A percentile compares a stretch with the other conserved stretches of the same genome.
Evolutionary conservation across 257 asterid genomes (phyloP).

Genomic region (Anisodus acutangulus): DNA sequence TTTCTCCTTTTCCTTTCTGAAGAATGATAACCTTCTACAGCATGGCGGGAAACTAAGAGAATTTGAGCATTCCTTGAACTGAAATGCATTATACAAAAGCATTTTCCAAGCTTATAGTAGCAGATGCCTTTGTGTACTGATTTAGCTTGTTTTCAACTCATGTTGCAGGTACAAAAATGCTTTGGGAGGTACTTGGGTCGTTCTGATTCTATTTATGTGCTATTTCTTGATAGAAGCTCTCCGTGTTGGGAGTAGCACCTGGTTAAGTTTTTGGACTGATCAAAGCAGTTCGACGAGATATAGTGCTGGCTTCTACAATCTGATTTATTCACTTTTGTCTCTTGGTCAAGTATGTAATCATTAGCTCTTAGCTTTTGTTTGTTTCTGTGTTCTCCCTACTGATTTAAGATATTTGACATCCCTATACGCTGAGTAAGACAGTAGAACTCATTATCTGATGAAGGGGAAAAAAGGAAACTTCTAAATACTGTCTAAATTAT

Average conservation of each 20-base stretch:
- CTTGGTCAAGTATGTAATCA: conserved; percentile 66
- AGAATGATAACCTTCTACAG: neutral
- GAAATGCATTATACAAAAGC: neutral
- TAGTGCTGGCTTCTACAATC: conserved; percentile 70
- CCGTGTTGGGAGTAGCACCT: conserved; percentile 87
- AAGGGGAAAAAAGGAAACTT: neutral
- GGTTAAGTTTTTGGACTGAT: conserved; percentile 93
- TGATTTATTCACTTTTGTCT: conserved; percentile 67
- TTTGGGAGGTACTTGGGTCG: conserved; percentile 90
- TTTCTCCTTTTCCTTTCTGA: neutral
- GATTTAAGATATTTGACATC: conserved; percentile 16
- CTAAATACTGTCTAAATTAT: conserved; percentile 20
- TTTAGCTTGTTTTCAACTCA: conserved; percentile 27
- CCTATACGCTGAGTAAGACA: neutral
- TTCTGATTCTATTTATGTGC: conserved; percentile 65
- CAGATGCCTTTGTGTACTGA: conserved; percentile 21
- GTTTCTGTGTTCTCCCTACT: conserved; percentile 25
- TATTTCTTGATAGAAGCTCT: conserved; percentile 67
- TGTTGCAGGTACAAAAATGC: conserved; percentile 83
- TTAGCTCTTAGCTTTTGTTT: conserved; percentile 27
- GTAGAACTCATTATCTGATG: neutral
- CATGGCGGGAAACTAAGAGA: neutral
- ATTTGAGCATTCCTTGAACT: neutral
- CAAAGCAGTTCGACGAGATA: conserved; percentile 42
- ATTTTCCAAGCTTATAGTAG: conserved; percentile 4